Percentiles rank a stretch among this genome's conserved stretches.
Evolutionary conservation across 75 land plant species (phyloP).

Genomic region (Selaginella moellendorffii): DNA sequence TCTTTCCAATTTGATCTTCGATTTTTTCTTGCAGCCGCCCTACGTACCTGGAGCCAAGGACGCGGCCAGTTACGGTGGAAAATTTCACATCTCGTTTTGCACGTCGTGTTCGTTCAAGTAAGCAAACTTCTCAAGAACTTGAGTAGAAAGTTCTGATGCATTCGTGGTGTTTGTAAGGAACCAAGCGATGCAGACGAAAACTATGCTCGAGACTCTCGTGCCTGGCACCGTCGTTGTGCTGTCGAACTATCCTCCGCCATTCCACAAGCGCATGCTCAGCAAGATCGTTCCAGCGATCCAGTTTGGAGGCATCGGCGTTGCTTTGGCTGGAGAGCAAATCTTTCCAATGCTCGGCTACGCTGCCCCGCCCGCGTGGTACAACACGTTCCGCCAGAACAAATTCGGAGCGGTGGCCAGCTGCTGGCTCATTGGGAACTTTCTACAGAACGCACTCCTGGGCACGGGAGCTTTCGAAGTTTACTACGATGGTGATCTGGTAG

Average conservation of each 20-base stretch:
- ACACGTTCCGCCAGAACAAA: conserved; percentile 42
- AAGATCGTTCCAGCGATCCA: conserved; percentile 51
- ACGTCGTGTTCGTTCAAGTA: conserved; percentile 9
- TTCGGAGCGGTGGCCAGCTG: conserved; percentile 48
- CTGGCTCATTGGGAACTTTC: conserved; percentile 63
- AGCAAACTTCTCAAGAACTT: too few species aligned
- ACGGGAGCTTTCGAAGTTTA: conserved; percentile 76
- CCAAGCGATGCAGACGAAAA: conserved; percentile 48
- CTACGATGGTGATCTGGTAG: conserved; percentile 54
- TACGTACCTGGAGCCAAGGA: not conserved
- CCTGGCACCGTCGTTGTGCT: conserved; percentile 53
- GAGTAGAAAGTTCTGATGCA: not conserved
- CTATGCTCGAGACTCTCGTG: conserved; percentile 43
- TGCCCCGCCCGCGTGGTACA: conserved; percentile 58
- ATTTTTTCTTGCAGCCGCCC: not conserved
- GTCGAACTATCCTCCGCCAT: conserved; percentile 58
- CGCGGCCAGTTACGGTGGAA: not conserved
- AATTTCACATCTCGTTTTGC: conserved; percentile 7
- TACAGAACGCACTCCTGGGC: conserved; percentile 47
- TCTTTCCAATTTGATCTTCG: too few species aligned
- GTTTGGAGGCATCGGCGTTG: conserved; percentile 36
- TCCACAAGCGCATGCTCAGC: conserved; percentile 53
- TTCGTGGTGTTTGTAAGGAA: conserved; percentile 19
- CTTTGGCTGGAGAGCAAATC: conserved; percentile 61
- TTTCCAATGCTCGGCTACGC: conserved; percentile 55